These are phyloP conservation scores for Phytomonas francai DNA, from an alignment of 208 protist species.

Conservation along the genomic window DNA sequence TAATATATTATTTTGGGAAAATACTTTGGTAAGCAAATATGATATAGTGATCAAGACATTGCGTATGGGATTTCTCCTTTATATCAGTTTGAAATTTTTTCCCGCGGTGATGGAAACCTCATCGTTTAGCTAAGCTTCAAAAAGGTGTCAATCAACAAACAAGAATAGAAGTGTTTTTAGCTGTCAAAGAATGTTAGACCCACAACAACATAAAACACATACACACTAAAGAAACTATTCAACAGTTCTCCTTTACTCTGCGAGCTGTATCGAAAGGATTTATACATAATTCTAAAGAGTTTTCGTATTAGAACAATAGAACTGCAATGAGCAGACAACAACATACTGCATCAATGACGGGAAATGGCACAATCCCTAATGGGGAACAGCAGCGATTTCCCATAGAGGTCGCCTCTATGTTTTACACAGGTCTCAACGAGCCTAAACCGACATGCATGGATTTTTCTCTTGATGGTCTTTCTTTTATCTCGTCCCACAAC, in stretches of 20 bases:
- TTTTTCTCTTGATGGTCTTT: constrained; percentile 62
- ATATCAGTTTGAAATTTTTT: constrained; percentile 2
- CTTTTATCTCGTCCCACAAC: constrained; percentile 60
- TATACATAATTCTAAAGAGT: neutral
- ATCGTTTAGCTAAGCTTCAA: neutral
- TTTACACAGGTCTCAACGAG: constrained; percentile 66
- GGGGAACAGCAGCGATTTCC: constrained; percentile 10
- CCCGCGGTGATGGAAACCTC: neutral
- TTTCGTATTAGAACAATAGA: neutral
- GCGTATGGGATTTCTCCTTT: neutral
- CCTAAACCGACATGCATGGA: constrained; percentile 61
- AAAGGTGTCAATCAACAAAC: neutral
- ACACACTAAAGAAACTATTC: neutral
- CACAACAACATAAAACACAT: neutral
- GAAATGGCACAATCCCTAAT: neutral
- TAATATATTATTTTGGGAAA: neutral
- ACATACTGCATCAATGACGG: neutral
- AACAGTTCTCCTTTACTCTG: neutral
- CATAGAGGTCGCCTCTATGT: constrained; percentile 55
- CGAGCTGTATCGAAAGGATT: neutral
- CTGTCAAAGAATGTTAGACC: neutral
- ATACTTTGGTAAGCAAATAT: neutral
- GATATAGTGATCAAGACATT: neutral
- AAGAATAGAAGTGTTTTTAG: neutral
- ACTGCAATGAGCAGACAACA: neutral